Evolutionary conservation across 1,139 yeast species (phyloP), one percentile per base, ranked within the genome.

Genomic region (Zygosaccharomyces sapae): DNA sequence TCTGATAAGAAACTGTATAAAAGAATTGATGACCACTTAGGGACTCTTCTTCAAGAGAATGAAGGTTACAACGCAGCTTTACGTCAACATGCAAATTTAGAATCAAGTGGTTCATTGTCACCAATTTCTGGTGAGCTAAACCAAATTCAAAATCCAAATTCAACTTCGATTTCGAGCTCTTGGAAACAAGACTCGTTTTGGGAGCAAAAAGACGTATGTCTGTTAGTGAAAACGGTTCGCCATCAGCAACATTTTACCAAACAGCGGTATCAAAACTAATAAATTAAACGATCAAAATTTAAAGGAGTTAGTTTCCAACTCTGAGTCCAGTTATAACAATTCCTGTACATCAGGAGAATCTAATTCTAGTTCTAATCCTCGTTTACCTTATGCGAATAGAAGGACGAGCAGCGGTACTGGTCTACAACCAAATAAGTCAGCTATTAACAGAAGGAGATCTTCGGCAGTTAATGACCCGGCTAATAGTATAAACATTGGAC

Each of bases 1-100:
- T 77, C 92, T 1, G 99, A 92, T 66, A 76, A 89, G 58, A 90
- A 90, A 66, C 75, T 92, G 31, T 88, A 86, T 71, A 87, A 88
- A 66, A 81, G 92, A 0, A 81, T 92, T 44, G 97, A 89, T 65
- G 82, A 84, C 57, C 94, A 86, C 59, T 74, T 86, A 49, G 84
- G 83, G 53, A 81, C 80, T 41, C 70, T 82, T 38, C 68, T 83
- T 46, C 83, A 81, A 56, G 87, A 80, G 57, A 65, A 63, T 45
- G 68, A 63, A 50, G 57, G 61, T 16, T 61, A 58, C 44, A 62
- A 61, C 33, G 58, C 55, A 12, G 59, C 64, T 2, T 48, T 59
- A 22, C 60, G 61, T 22, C 63, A 61, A 43, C 64, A 62, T 19
- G 49, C 52, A 9, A 48, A 49, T 16, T 12, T 48, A 18, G 62